Evolutionary conservation across 306 rosid genomes (phyloP).

Genomic region (Lathyrus sativus): DNA sequence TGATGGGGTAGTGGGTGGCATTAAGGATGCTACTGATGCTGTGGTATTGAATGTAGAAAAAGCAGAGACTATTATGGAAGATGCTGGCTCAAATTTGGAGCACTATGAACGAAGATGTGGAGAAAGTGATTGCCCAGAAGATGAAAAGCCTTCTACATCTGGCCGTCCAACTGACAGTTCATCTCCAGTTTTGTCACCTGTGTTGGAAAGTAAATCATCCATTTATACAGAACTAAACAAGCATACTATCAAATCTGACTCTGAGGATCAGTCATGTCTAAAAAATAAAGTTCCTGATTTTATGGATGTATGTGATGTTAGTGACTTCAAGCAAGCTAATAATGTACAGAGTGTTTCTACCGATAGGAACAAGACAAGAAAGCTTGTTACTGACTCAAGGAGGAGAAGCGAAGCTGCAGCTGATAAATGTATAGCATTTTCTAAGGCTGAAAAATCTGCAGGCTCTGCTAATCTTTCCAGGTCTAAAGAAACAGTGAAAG

Average conservation of each 20-base stretch:
- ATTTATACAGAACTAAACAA: slow-evolving; percentile 43
- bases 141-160: slow-evolving; percentile 48
- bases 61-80: slow-evolving; percentile 43
- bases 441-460: slow-evolving; percentile 46
- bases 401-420: slow-evolving; percentile 44
- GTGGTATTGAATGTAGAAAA: slow-evolving; percentile 42
- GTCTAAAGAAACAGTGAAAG: slow-evolving; percentile 51
- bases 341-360: slow-evolving; percentile 42
- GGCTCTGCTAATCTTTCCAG: slow-evolving; percentile 39
- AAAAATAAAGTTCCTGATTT: slow-evolving; percentile 27
- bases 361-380: slow-evolving; percentile 51
- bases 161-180: slow-evolving; percentile 43
- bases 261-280: slow-evolving; percentile 18
- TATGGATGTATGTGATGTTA: slow-evolving; percentile 38
- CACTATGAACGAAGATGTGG: slow-evolving; percentile 58
- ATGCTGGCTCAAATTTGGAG: slow-evolving; percentile 59
- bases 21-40: slow-evolving; percentile 51
- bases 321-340: slow-evolving; percentile 41
- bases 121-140: slow-evolving; percentile 51
- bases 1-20: slow-evolving; percentile 49
- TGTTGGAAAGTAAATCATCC: slow-evolving; percentile 44
- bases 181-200: slow-evolving; percentile 48
- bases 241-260: slow-evolving; percentile 40
- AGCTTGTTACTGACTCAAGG: slow-evolving; percentile 49
- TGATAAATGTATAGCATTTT: slow-evolving; percentile 40